A percentile compares a stretch with the other conserved stretches of the same genome.
These are phyloP conservation scores for Kodamaea sagamina DNA, from an alignment of 805 yeast species.

Conservation along the genomic window DNA sequence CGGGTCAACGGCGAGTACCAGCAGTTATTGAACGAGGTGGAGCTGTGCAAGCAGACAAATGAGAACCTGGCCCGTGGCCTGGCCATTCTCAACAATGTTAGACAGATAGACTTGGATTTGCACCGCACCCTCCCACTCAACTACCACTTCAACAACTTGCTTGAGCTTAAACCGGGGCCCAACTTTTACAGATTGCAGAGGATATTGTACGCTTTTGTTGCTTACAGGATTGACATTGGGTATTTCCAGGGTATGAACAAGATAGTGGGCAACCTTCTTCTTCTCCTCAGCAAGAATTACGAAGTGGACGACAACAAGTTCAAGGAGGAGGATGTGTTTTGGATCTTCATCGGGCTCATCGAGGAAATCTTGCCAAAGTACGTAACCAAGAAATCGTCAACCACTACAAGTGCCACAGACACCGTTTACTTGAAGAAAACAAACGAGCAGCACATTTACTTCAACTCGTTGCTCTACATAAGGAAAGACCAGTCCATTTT, in stretches of 20 bases:
- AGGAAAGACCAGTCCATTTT: constrained; percentile 44
- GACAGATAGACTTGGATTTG: constrained; percentile 54
- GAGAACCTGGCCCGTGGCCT: not conserved
- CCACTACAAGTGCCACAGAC: constrained; percentile 2
- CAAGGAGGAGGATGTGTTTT: constrained; percentile 51
- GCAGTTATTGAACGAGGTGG: constrained; percentile 24
- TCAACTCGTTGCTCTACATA: constrained; percentile 27
- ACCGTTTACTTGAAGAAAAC: constrained; percentile 10
- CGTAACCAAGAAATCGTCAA: constrained; percentile 1
- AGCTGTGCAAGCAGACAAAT: constrained; percentile 2
- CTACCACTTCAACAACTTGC: constrained; percentile 44
- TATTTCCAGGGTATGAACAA: constrained; percentile 65
- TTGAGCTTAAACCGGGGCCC: constrained; percentile 51
- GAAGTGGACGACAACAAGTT: constrained; percentile 14
- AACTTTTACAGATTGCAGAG: constrained; percentile 49
- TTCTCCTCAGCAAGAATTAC: constrained; percentile 20
- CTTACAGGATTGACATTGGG: constrained; percentile 50
- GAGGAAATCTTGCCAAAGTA: constrained; percentile 52
- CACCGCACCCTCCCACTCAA: constrained; percentile 58
- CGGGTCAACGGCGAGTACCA: constrained; percentile 51
- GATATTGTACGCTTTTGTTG: constrained; percentile 51
- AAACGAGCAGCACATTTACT: constrained; percentile 12
- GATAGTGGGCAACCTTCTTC: constrained; percentile 52
- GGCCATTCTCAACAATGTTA: constrained; percentile 28
- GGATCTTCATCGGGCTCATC: constrained; percentile 51